Percentiles rank a stretch among this genome's conserved stretches.
Evolutionary conservation across 768 basidiomycete genomes (phyloP).

Genomic region (Cyclocybe aegerita): DNA sequence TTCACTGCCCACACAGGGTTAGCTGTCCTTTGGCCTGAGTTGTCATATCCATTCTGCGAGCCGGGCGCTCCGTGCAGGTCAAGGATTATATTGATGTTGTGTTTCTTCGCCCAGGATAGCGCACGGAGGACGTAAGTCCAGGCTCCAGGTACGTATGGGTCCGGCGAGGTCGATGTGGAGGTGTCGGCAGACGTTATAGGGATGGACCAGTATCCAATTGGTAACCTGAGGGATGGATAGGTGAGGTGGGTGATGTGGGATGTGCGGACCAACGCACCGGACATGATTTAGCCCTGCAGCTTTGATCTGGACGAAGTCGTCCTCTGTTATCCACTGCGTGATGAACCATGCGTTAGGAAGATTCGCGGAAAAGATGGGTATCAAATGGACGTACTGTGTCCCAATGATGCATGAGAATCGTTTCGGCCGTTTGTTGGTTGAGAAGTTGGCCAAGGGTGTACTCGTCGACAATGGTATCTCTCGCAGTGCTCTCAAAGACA

Average conservation of each 20-base stretch:
- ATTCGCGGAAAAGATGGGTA: background rate
- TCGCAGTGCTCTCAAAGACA: slow-evolving; percentile 24
- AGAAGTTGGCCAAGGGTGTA: slow-evolving; percentile 26
- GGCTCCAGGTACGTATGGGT: slow-evolving; percentile 62
- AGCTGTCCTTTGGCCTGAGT: slow-evolving; percentile 64
- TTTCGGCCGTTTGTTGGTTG: slow-evolving; percentile 38
- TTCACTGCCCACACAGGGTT: slow-evolving; percentile 56
- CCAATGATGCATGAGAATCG: slow-evolving; percentile 50
- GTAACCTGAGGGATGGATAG: slow-evolving; percentile 49
- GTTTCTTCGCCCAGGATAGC: slow-evolving; percentile 61
- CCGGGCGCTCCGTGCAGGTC: slow-evolving; percentile 79
- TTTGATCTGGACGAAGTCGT: slow-evolving; percentile 64
- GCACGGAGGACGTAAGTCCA: slow-evolving; percentile 68
- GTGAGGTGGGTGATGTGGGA: background rate
- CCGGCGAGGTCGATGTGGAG: slow-evolving; percentile 41
- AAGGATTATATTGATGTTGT: slow-evolving; percentile 67
- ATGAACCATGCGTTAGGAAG: background rate
- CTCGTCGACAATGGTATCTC: slow-evolving; percentile 23
- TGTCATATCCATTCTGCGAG: slow-evolving; percentile 69
- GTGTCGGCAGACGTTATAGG: slow-evolving; percentile 58
- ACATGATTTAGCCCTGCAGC: slow-evolving; percentile 73
- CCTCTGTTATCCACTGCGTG: slow-evolving; percentile 50
- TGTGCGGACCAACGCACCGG: slow-evolving; percentile 37
- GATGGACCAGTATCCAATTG: slow-evolving; percentile 79
- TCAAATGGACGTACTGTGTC: slow-evolving; percentile 14